These are phyloP conservation scores for Fusarium sp. DNA, from an alignment of 2,329 filamentous ascomycete species.

Conservation along the genomic window DNA sequence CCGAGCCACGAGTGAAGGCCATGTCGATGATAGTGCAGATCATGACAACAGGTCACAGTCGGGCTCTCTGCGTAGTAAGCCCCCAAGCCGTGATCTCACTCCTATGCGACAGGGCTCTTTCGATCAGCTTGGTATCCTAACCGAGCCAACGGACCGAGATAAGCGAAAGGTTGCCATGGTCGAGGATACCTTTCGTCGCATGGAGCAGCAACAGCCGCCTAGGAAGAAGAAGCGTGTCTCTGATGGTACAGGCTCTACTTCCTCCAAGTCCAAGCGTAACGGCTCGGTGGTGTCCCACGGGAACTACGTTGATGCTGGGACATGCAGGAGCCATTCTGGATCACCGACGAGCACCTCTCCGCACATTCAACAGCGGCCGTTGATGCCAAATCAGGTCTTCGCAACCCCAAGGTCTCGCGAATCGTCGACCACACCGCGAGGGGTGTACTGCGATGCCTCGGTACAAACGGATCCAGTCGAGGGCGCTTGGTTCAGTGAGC, in stretches of 20 bases:
- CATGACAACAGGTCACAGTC: slow-evolving; percentile 62
- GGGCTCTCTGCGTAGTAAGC: slow-evolving; percentile 70
- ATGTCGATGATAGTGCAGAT: slow-evolving; percentile 66
- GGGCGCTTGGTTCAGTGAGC: slow-evolving; percentile 64
- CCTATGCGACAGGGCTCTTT: slow-evolving; percentile 71
- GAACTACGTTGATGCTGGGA: slow-evolving; percentile 65
- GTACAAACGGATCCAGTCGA: slow-evolving; percentile 68
- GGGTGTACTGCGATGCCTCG: slow-evolving; percentile 63
- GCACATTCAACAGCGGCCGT: slow-evolving; percentile 48
- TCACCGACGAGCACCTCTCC: slow-evolving; percentile 63
- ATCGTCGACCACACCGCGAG: slow-evolving; percentile 54
- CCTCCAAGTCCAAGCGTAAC: slow-evolving; percentile 57
- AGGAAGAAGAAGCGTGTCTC: slow-evolving; percentile 73
- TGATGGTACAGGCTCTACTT: slow-evolving; percentile 59
- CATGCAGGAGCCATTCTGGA: slow-evolving; percentile 65
- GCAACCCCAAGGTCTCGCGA: slow-evolving; percentile 51
- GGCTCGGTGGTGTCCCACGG: slow-evolving; percentile 53
- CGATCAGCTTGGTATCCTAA: slow-evolving; percentile 70
- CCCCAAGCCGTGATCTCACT: slow-evolving; percentile 74
- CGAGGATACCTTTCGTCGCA: slow-evolving; percentile 72
- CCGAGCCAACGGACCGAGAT: slow-evolving; percentile 73
- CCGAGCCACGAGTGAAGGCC: slow-evolving; percentile 72
- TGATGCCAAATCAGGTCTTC: slow-evolving; percentile 49
- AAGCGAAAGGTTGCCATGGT: slow-evolving; percentile 76
- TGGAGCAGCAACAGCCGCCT: slow-evolving; percentile 68